phyloP scores from a whole-genome alignment of 805 yeast genomes.

The Ogataea wickerhamii region DNA sequence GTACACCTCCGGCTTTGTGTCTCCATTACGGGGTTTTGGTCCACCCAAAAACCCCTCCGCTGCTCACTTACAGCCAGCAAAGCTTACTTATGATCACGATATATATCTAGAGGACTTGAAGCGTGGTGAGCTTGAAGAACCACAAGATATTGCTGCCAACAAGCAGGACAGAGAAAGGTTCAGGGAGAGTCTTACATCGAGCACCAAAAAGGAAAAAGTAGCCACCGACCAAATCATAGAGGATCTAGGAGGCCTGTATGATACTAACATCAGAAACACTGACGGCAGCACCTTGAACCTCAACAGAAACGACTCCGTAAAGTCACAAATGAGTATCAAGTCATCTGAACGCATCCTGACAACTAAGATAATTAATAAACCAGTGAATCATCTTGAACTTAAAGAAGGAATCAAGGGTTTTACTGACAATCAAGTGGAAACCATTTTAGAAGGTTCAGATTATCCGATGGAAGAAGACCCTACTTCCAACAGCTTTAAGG shows the following conservation, averaged over 20 bases:
- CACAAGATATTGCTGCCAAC: conserved; percentile 15
- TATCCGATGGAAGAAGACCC: not conserved
- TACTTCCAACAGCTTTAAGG: not conserved
- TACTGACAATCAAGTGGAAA: conserved; percentile 17
- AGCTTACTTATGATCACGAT: conserved; percentile 26
- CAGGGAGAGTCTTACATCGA: conserved; percentile 13
- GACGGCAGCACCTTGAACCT: conserved; percentile 25
- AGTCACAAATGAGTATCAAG: conserved; percentile 27
- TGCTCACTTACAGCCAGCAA: conserved; percentile 23
- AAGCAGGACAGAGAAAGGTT: conserved; percentile 12
- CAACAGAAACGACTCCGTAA: conserved; percentile 27
- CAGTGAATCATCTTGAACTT: conserved; percentile 13
- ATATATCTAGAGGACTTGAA: conserved; percentile 25
- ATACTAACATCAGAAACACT: conserved; percentile 32
- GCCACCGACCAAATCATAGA: conserved; percentile 27
- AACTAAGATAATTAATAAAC: conserved; percentile 19
- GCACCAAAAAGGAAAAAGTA: conserved; percentile 5
- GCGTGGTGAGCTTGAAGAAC: conserved; percentile 19
- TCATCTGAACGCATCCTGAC: conserved; percentile 27
- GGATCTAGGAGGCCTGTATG: conserved; percentile 33
- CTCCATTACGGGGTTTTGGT: no score
- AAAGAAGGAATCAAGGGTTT: conserved; percentile 18
- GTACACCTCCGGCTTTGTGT: conserved; percentile 2
- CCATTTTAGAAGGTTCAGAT: conserved; percentile 2
- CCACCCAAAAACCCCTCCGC: conserved; percentile 26